Percentiles rank a stretch among this genome's conserved stretches.
These are phyloP conservation scores for Colletotrichum abscissum DNA, from an alignment of 2,329 filamentous ascomycete genomes.

Conservation along the genomic window DNA sequence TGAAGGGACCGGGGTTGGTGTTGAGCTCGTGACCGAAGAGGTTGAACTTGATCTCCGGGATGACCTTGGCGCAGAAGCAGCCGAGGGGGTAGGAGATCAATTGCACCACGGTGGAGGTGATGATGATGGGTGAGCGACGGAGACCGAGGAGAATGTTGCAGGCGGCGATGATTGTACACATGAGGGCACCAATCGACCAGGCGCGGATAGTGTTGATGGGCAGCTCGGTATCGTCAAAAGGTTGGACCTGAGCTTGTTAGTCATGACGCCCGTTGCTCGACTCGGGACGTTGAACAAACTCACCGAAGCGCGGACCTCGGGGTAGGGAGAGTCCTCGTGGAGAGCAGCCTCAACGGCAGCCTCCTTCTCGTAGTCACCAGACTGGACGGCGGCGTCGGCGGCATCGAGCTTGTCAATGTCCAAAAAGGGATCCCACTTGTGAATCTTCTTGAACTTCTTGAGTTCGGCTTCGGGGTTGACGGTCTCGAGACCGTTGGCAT, in stretches of 20 bases:
- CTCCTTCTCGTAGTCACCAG: constrained; percentile 57
- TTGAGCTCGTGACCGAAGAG: constrained; percentile 46
- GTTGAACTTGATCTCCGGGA: constrained; percentile 45
- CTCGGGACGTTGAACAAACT: constrained; percentile 3
- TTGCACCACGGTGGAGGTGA: constrained; percentile 66
- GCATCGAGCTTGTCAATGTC: constrained; percentile 63
- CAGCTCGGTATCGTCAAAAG: constrained; percentile 59
- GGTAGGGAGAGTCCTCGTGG: constrained; percentile 67
- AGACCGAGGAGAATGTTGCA: constrained; percentile 65
- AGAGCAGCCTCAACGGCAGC: constrained; percentile 57
- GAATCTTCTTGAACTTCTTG: constrained; percentile 59
- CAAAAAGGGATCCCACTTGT: constrained; percentile 68
- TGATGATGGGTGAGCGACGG: constrained; percentile 61
- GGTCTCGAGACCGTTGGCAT: constrained; percentile 52
- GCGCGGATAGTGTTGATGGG: constrained; percentile 69
- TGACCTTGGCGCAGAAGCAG: constrained; percentile 44
- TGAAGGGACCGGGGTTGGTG: constrained; percentile 55
- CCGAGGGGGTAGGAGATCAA: constrained; percentile 63
- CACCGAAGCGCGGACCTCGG: constrained; percentile 54
- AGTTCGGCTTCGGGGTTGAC: constrained; percentile 52
- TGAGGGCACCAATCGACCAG: constrained; percentile 67
- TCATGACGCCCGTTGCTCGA: neutral
- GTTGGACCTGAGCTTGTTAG: constrained; percentile 34
- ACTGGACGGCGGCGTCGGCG: constrained; percentile 58
- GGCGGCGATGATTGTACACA: constrained; percentile 68